These are phyloP conservation scores for Eucalyptus curtisii DNA, from an alignment of 345 rosid genomes.

Conservation along the genomic window DNA sequence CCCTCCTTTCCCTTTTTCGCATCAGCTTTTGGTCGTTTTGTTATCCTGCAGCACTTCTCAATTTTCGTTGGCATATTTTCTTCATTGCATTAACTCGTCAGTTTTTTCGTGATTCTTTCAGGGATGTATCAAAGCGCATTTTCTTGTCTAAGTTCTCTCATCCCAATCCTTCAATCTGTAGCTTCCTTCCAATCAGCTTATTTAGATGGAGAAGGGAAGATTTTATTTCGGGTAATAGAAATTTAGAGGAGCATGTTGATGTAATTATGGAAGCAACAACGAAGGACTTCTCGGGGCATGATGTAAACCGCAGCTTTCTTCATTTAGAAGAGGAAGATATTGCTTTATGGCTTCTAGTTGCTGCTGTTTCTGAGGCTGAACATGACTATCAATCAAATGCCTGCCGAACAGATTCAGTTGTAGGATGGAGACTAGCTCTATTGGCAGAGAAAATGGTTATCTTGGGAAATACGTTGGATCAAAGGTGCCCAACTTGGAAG, in stretches of 20 bases:
- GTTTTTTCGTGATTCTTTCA: constrained; percentile 2
- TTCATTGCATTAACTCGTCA: background rate
- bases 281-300: constrained; percentile 19
- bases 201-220: constrained; percentile 34
- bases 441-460: constrained; percentile 46
- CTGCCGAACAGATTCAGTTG: constrained; percentile 14
- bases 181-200: constrained; percentile 52
- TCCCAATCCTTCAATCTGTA: constrained; percentile 25
- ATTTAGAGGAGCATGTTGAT: constrained; percentile 20
- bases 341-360: constrained; percentile 68
- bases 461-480: constrained; percentile 49
- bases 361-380: constrained; percentile 19
- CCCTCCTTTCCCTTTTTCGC: background rate
- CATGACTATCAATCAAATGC: constrained; percentile 10
- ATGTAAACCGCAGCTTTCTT: constrained; percentile 16
- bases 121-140: constrained; percentile 59
- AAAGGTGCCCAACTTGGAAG: constrained; percentile 31
- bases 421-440: constrained; percentile 67
- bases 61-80: background rate
- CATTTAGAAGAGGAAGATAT: constrained; percentile 40
- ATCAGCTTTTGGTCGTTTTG: background rate
- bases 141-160: constrained; percentile 50
- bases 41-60: background rate
- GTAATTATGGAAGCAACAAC: constrained; percentile 42
- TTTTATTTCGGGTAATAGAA: constrained; percentile 11